These are phyloP conservation scores for Alternaria ventricosa DNA, from an alignment of 2,329 filamentous ascomycete genomes.

Conservation along the genomic window DNA sequence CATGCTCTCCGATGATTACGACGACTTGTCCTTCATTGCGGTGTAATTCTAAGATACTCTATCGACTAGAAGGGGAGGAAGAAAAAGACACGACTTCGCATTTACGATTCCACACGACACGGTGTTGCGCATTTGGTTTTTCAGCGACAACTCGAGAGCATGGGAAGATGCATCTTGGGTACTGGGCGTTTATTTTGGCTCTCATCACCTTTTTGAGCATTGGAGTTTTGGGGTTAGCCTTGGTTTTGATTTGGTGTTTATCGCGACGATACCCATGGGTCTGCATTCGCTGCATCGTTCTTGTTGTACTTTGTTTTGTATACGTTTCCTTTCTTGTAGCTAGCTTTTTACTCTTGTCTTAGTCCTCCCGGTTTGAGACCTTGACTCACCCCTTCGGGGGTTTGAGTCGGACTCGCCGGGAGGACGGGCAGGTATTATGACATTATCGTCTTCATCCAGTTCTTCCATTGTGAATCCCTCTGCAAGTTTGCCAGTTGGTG, in stretches of 20 bases:
- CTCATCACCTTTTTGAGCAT: neutral
- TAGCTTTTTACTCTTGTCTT: neutral
- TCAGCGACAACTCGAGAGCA: neutral
- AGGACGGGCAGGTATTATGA: neutral
- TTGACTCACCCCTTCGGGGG: neutral
- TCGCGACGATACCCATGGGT: slow-evolving; percentile 10
- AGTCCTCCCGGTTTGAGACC: neutral
- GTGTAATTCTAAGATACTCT: neutral
- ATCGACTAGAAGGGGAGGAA: neutral
- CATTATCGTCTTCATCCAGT: neutral
- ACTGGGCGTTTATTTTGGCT: neutral
- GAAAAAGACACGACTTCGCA: neutral
- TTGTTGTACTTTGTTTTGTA: neutral
- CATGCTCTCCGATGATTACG: slow-evolving; percentile 3
- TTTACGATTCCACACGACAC: neutral
- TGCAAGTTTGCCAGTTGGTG: neutral
- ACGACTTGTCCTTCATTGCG: slow-evolving; percentile 3
- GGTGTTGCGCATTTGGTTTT: neutral
- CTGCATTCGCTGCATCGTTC: slow-evolving; percentile 4
- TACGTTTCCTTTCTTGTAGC: neutral
- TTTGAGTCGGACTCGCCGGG: neutral
- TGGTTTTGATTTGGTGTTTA: neutral
- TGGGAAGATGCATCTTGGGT: neutral
- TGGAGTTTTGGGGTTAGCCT: neutral
- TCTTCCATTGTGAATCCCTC: neutral